Evolutionary conservation across 768 basidiomycete genomes (phyloP).

Genomic region (Butyriboletus loyo): DNA sequence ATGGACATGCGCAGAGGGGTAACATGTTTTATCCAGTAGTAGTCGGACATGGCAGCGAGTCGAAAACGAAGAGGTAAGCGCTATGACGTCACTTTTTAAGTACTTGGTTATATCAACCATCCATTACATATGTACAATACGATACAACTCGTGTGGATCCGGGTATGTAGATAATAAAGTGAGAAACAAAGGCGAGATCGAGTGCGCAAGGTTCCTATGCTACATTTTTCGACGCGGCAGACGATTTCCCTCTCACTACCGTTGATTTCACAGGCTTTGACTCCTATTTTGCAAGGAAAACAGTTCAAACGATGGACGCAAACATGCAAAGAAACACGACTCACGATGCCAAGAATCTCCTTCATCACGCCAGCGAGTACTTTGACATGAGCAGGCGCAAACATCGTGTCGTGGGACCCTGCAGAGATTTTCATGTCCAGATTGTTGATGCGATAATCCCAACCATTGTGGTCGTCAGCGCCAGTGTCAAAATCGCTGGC

Average conservation of each 20-base stretch:
- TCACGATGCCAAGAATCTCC: slow-evolving; percentile 14
- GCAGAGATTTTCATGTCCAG: slow-evolving; percentile 27
- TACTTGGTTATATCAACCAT: neutral
- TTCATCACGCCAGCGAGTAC: slow-evolving; percentile 26
- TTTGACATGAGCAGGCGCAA: slow-evolving; percentile 31
- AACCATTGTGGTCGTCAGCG: slow-evolving; percentile 30
- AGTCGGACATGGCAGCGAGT: too few species aligned
- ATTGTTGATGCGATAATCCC: slow-evolving; percentile 27
- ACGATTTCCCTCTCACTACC: neutral
- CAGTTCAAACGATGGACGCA: slow-evolving; percentile 1
- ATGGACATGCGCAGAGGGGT: too few species aligned
- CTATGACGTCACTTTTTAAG: too few species aligned
- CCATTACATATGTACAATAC: neutral
- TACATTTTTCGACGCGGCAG: neutral
- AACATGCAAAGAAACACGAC: neutral
- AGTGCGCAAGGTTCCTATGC: neutral
- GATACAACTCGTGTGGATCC: neutral
- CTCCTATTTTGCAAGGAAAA: neutral
- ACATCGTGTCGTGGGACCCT: slow-evolving; percentile 32
- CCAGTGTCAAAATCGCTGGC: slow-evolving; percentile 31
- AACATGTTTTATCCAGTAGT: too few species aligned
- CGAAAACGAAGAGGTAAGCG: too few species aligned
- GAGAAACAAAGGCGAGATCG: neutral
- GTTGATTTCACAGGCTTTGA: neutral
- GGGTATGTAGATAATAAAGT: neutral